These are phyloP conservation scores for Ilyonectria mors-panacis DNA, from an alignment of 2,329 filamentous ascomycete genomes.

Conservation along the genomic window DNA sequence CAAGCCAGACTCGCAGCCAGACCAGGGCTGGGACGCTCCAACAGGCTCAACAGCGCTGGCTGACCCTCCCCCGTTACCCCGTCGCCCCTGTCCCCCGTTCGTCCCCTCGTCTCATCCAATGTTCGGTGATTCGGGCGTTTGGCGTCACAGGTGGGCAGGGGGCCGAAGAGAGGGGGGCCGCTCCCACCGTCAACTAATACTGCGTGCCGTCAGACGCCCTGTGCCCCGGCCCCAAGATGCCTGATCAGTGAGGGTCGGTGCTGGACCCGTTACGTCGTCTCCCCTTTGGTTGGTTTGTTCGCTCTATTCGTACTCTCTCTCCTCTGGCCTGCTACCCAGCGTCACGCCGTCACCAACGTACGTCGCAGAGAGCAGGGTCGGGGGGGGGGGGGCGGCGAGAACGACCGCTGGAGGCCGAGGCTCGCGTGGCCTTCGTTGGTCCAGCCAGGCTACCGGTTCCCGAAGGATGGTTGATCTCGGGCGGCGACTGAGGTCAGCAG, in stretches of 20 bases:
- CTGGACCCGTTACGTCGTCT: slow-evolving; percentile 12
- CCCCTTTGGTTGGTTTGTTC: not conserved
- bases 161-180: slow-evolving; percentile 19
- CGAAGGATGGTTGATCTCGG: slow-evolving; percentile 26
- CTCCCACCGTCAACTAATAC: slow-evolving; percentile 38
- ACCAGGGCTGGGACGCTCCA: slow-evolving; percentile 19
- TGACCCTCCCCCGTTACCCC: slow-evolving; percentile 29
- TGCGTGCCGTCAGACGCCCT: slow-evolving; percentile 30
- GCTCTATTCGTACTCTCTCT: not conserved
- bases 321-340: not conserved
- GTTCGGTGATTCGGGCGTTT: slow-evolving; percentile 44
- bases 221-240: slow-evolving; percentile 19
- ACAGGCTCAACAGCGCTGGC: slow-evolving; percentile 11
- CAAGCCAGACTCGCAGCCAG: slow-evolving; percentile 1
- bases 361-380: slow-evolving; percentile 1
- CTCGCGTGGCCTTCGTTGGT: slow-evolving; percentile 43
- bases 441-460: slow-evolving; percentile 31
- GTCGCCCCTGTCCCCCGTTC: slow-evolving; percentile 11
- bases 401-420: slow-evolving; percentile 25
- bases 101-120: slow-evolving; percentile 38
- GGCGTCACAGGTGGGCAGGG: slow-evolving; percentile 47
- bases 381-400: not conserved
- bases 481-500: slow-evolving; percentile 12
- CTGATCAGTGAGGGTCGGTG: slow-evolving; percentile 16
- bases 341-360: not conserved